phyloP scores from a whole-genome alignment of 139 green algal species.

The Auxenochlorella protothecoides region DNA sequence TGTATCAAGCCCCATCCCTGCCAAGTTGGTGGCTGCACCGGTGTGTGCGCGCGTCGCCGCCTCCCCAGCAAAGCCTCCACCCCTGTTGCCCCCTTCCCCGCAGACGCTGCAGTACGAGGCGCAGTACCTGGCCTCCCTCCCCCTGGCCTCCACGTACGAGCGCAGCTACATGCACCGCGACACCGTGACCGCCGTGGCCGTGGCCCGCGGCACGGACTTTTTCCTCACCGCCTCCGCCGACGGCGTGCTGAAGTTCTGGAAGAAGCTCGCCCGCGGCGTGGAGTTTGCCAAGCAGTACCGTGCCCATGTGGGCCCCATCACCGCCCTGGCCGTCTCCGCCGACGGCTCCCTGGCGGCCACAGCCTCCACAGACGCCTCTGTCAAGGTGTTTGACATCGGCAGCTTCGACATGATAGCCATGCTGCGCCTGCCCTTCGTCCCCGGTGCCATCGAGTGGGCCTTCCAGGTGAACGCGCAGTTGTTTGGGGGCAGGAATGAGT shows the following conservation, averaged over 20 bases:
- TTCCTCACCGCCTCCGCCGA: constrained; percentile 74
- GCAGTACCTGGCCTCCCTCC: constrained; percentile 63
- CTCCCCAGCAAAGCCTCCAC: background rate
- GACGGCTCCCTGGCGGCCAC: constrained; percentile 32
- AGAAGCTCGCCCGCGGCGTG: constrained; percentile 74
- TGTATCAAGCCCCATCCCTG: background rate
- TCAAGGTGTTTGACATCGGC: constrained; percentile 86
- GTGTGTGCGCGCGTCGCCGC: background rate
- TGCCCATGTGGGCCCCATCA: constrained; percentile 76
- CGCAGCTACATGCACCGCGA: constrained; percentile 97
- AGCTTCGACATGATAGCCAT: constrained; percentile 98
- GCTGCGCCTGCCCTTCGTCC: constrained; percentile 70
- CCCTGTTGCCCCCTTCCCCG: background rate
- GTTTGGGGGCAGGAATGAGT: background rate
- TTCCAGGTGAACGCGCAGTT: constrained; percentile 41
- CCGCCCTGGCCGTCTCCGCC: constrained; percentile 26
- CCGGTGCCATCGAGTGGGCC: constrained; percentile 74
- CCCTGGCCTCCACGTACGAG: constrained; percentile 84
- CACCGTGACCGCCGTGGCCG: constrained; percentile 74
- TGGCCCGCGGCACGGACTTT: constrained; percentile 53
- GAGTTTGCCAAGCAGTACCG: constrained; percentile 86
- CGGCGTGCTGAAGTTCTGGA: constrained; percentile 98
- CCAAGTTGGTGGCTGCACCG: background rate
- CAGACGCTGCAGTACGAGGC: constrained; percentile 68
- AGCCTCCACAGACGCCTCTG: constrained; percentile 30